Evolutionary conservation across 257 asterid species (phyloP).

Genomic region (Eucommia ulmoides): DNA sequence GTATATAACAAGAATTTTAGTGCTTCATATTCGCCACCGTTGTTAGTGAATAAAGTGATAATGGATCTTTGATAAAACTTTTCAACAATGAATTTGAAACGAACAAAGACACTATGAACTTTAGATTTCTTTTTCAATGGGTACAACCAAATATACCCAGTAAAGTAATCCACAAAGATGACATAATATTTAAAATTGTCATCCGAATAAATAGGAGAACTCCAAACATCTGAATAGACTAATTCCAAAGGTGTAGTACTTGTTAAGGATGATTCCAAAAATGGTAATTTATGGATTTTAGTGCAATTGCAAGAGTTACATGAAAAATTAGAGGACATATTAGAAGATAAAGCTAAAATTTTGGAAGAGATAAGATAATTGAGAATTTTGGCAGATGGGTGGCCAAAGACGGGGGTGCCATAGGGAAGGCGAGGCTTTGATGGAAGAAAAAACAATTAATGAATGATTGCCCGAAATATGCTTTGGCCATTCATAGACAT

Average conservation of each 20-base stretch:
- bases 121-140: slow-evolving; percentile 1
- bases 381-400: neutral
- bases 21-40: slow-evolving; percentile 4
- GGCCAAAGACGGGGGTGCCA: slow-evolving; percentile 2
- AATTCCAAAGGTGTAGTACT: neutral
- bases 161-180: neutral
- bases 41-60: neutral
- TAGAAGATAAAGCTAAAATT: neutral
- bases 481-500: slow-evolving; percentile 2
- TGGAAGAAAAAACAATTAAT: neutral
- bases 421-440: neutral
- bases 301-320: neutral
- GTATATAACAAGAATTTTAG: neutral
- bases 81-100: neutral
- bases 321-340: neutral
- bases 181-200: neutral
- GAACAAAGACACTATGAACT: neutral
- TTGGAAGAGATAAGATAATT: neutral
- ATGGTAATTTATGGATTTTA: slow-evolving; percentile 1
- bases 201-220: neutral
- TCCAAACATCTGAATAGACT: neutral
- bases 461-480: neutral
- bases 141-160: neutral
- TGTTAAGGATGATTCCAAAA: neutral
- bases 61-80: neutral